phyloP scores from a whole-genome alignment of 768 basidiomycete species.

The Steccherinum ochraceum region DNA sequence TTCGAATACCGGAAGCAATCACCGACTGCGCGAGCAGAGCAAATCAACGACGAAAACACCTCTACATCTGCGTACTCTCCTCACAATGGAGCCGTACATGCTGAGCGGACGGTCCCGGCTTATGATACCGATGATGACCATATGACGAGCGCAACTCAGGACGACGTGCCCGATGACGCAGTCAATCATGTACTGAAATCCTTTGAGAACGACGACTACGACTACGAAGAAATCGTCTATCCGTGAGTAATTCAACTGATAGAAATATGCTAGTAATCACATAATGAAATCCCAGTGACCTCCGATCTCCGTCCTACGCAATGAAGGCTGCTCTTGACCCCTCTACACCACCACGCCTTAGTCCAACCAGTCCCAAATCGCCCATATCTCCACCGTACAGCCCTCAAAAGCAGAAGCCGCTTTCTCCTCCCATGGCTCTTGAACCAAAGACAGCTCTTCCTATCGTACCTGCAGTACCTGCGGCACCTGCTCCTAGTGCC shows the following conservation, averaged over 20 bases:
- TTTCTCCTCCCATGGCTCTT: constrained; percentile 1
- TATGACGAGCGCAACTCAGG: constrained; percentile 70
- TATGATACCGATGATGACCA: constrained; percentile 42
- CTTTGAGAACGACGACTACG: constrained; percentile 39
- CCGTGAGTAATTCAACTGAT: too few relatives aligned
- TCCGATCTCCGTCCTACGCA: too few relatives aligned
- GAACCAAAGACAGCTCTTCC: too few relatives aligned
- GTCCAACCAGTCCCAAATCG: constrained; percentile 1
- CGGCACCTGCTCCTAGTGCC: neutral
- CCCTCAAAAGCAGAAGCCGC: constrained; percentile 12
- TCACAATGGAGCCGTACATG: neutral
- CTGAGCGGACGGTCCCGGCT: constrained; percentile 5
- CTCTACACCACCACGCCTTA: neutral
- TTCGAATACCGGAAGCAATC: constrained; percentile 6
- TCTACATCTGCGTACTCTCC: neutral
- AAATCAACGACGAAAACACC: neutral
- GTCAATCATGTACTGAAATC: constrained; percentile 44
- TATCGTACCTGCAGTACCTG: neutral
- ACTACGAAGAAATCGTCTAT: constrained; percentile 74
- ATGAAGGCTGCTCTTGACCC: too few relatives aligned
- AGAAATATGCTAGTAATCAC: too few relatives aligned
- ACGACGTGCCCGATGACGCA: constrained; percentile 72
- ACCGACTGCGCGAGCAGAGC: neutral
- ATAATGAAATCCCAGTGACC: too few relatives aligned
- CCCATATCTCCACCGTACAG: constrained; percentile 16